These are phyloP conservation scores for Amylocarpus encephaloides DNA, from an alignment of 2,329 filamentous ascomycete genomes.

Conservation along the genomic window DNA sequence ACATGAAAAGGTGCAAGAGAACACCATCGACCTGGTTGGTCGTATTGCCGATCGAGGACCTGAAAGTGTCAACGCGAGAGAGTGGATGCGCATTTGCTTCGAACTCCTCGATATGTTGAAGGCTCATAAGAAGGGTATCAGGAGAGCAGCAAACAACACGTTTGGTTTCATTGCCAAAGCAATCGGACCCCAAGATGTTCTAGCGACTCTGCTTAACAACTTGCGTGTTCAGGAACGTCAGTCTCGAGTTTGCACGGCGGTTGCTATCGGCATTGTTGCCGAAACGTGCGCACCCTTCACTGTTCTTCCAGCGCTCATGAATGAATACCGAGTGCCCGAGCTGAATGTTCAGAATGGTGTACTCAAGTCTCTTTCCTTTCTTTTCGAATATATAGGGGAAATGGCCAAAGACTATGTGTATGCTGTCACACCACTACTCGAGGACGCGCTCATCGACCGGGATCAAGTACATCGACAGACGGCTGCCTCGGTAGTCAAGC, in stretches of 20 bases:
- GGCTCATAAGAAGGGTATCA: conserved; percentile 98
- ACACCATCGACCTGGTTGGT: conserved; percentile 95
- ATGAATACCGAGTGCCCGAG: conserved; percentile 96
- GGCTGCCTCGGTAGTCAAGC: conserved; percentile 93
- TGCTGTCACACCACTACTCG: conserved; percentile 88
- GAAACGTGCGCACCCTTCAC: conserved; percentile 98
- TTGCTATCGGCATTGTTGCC: conserved; percentile 96
- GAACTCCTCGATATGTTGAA: conserved; percentile 99
- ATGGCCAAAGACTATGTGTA: conserved; percentile 99
- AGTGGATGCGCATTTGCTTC: conserved; percentile 99
- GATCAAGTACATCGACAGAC: conserved; percentile 98
- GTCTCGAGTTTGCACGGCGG: conserved; percentile 95
- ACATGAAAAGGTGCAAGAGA: conserved; percentile 98
- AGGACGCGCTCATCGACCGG: conserved; percentile 94
- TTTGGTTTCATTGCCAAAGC: conserved; percentile 99
- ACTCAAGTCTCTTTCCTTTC: conserved; percentile 90
- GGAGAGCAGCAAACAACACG: conserved; percentile 96
- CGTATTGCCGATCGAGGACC: conserved; percentile 96
- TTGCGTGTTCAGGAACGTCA: conserved; percentile 95
- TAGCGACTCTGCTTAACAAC: conserved; percentile 94
- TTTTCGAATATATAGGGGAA: conserved; percentile 98
- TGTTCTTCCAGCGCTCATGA: conserved; percentile 97
- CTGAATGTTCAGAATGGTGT: conserved; percentile 99
- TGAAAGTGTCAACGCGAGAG: conserved; percentile 90
- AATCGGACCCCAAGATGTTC: conserved; percentile 93